Evolutionary conservation across 2,329 filamentous ascomycete genomes (phyloP).

Genomic region (Beauveria pseudobassiana): DNA sequence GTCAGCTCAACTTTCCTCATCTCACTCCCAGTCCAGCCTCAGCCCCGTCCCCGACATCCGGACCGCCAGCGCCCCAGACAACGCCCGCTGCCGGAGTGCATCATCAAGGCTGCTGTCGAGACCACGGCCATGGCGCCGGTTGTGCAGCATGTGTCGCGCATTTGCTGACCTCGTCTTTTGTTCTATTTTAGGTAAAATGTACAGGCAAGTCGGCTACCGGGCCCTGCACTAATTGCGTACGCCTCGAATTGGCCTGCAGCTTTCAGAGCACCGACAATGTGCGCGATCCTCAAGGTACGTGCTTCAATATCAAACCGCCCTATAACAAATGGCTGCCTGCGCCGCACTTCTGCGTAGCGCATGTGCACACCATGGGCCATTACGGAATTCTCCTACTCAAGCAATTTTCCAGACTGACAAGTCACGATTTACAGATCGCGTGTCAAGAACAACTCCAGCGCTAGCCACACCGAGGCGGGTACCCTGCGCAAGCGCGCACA

Average conservation of each 20-base stretch:
- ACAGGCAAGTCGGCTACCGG: constrained; percentile 28
- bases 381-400: not conserved
- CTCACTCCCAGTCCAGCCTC: not conserved
- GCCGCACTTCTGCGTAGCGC: not conserved
- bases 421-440: constrained; percentile 17
- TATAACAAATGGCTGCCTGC: not conserved
- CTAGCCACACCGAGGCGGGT: constrained; percentile 34
- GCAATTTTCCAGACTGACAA: not conserved
- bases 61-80: not conserved
- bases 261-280: constrained; percentile 21
- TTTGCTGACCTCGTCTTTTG: not conserved
- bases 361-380: not conserved
- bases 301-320: not conserved
- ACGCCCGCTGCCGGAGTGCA: not conserved
- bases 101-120: not conserved
- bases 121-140: not conserved
- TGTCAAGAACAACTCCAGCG: constrained; percentile 31
- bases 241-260: constrained; percentile 30
- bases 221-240: constrained; percentile 30
- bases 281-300: constrained; percentile 17
- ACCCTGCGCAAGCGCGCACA: constrained; percentile 34
- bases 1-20: constrained; percentile 16
- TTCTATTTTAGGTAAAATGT: constrained; percentile 31
- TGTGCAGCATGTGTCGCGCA: not conserved
- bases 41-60: not conserved